Conservation (phyloP, 495 filamentous ascomycete species). For the Neurospora sp. region DNA sequence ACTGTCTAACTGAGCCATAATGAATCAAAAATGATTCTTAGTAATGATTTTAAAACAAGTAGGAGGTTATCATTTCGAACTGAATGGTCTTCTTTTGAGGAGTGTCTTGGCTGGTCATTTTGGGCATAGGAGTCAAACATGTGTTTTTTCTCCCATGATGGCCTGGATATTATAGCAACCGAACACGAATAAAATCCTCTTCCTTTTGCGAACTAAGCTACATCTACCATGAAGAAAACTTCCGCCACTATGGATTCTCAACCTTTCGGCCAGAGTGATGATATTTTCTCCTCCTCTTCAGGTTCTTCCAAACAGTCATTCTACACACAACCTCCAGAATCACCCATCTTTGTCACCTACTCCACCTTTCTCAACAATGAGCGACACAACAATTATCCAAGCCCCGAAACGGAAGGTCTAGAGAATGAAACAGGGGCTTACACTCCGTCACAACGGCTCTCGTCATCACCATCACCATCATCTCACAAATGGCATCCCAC, state of each 20-base stretch:
- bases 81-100: neutral
- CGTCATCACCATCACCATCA: neutral
- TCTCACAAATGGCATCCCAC: neutral
- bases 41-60: neutral
- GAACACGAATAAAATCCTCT: neutral
- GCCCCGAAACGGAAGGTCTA: too few relatives aligned
- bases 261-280: neutral
- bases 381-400: rapidly evolving
- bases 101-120: neutral
- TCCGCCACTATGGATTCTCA: neutral
- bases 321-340: neutral
- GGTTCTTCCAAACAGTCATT: neutral
- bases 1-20: neutral
- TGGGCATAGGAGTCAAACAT: neutral
- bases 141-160: neutral
- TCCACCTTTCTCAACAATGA: neutral
- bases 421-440: too few relatives aligned
- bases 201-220: neutral
- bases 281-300: neutral
- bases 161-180: neutral
- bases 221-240: too few relatives aligned
- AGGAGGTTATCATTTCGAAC: neutral
- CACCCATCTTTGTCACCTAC: neutral
- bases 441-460: neutral
- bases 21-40: neutral